Conservation (phyloP, 1,284 basidiomycete species). For the Irpex rosettiformis region DNA sequence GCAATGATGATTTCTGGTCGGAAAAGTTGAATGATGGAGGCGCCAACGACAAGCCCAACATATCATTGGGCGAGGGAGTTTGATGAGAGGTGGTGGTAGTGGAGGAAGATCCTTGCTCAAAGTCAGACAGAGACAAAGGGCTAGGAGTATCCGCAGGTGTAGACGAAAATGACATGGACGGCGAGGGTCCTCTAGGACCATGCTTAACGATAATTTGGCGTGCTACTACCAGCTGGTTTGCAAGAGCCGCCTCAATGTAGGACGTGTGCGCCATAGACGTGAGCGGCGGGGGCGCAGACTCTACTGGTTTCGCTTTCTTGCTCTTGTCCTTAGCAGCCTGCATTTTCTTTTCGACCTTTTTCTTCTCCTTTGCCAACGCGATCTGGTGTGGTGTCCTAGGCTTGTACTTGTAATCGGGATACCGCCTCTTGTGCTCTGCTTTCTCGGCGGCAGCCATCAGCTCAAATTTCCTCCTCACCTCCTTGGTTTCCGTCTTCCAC, state of each 20-base stretch:
- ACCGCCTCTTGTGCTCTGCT: constrained; percentile 56
- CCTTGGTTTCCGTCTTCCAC: constrained; percentile 63
- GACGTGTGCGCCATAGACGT: constrained; percentile 8
- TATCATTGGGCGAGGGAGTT: not conserved
- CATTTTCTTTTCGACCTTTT: constrained; percentile 43
- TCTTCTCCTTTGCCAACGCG: constrained; percentile 36
- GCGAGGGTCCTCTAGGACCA: constrained; percentile 18
- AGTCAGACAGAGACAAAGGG: constrained; percentile 11
- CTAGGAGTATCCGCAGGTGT: constrained; percentile 14
- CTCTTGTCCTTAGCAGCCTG: constrained; percentile 37
- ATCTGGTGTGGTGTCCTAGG: constrained; percentile 67
- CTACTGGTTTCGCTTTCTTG: constrained; percentile 36
- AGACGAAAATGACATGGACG: constrained; percentile 24
- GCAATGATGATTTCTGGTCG: not conserved
- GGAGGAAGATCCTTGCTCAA: constrained; percentile 12
- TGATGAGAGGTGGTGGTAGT: constrained; percentile 6
- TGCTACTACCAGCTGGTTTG: constrained; percentile 9
- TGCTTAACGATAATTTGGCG: constrained; percentile 6
- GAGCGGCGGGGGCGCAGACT: constrained; percentile 12
- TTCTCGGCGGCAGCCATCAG: constrained; percentile 66
- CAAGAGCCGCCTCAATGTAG: constrained; percentile 10
- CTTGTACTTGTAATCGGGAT: constrained; percentile 73
- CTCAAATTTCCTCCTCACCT: constrained; percentile 63
- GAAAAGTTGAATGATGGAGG: not conserved
- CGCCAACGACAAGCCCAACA: constrained; percentile 1